Conservation (phyloP, 176 grass and related monocot species). For the Oryza glaberrima region DNA sequence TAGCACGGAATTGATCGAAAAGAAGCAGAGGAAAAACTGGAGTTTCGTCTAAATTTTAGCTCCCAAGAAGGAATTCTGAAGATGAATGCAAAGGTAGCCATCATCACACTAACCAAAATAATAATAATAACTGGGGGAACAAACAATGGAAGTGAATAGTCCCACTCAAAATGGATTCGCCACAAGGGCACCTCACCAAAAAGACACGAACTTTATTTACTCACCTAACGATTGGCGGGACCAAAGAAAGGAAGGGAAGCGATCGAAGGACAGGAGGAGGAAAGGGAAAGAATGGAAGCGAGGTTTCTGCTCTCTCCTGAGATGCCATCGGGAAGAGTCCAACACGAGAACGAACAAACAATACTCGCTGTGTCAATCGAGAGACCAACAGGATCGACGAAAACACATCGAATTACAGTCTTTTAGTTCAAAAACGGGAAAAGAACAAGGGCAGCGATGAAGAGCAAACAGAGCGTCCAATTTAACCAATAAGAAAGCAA, state of each 20-base stretch:
- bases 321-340: not conserved
- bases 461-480: constrained; percentile 5
- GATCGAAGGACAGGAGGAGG: constrained; percentile 12
- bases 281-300: constrained; percentile 20
- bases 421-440: constrained; percentile 22
- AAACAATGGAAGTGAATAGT: constrained; percentile 28
- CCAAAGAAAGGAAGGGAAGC: constrained; percentile 21
- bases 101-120: not conserved
- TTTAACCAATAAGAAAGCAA: constrained; percentile 21
- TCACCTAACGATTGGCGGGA: constrained; percentile 17
- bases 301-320: not conserved
- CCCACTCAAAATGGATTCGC: constrained; percentile 15
- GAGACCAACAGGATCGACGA: constrained; percentile 1
- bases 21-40: not conserved
- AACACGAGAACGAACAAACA: not conserved
- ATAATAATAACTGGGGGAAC: constrained; percentile 25
- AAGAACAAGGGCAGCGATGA: constrained; percentile 12
- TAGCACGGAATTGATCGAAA: not conserved
- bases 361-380: constrained; percentile 7
- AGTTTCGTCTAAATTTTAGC: not conserved
- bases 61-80: not conserved
- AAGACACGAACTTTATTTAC: not conserved
- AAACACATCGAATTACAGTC: not conserved
- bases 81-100: not conserved
- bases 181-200: constrained; percentile 35